Evolutionary conservation across 2,329 filamentous ascomycete genomes (phyloP), one percentile per base, ranked within the genome.

Genomic region (Fusarium clavum): DNA sequence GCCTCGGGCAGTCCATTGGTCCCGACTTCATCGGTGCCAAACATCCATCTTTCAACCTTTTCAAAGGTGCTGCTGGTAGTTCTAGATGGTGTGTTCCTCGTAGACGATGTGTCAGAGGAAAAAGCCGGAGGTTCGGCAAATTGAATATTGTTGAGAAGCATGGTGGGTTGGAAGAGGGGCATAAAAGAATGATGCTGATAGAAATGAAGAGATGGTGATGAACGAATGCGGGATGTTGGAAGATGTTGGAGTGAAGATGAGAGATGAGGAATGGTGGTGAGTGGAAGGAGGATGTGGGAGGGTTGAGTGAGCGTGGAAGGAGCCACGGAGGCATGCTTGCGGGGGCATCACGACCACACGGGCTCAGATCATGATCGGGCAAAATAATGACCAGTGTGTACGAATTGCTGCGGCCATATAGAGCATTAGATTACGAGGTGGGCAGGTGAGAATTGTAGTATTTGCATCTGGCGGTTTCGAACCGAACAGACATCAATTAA

Each of bases 41-140:
- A 41, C 49, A 52, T 52, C 49, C 49, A 52, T 52, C 40, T 52
- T 4, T n/a, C 49, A 52, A 27, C 9, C 49, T 41, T 52, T 27
- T 29, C 32, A n/a, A 20, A 52, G 14, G 24, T 20, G 24, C 9
- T 11, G 24, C 18, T 24, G 12, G 8, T 25, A 7, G 38, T n/a
- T 6, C 24, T 27, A 10, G 48, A 11, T 5, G 5, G 14, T n/a
- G 10, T 13, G 10, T 32, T 13, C 5, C 34, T 22, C 24, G 30
- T 24, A 6, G 47, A 6, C 10, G 2, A 13, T 27, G 12, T 20
- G 12, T 11, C 20, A 14, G 6, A n/a, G 29, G 27, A 2, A 22
- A 8, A 7, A 5, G 24, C 13, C 9, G 4, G 32, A 7, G 32
- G 8, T 16, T 52, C 18, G 22, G 8, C 5, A 24, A 27, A 41